Base-by-base conservation (phyloP, 768 basidiomycete species). In the Crucibulum laeve region DNA sequence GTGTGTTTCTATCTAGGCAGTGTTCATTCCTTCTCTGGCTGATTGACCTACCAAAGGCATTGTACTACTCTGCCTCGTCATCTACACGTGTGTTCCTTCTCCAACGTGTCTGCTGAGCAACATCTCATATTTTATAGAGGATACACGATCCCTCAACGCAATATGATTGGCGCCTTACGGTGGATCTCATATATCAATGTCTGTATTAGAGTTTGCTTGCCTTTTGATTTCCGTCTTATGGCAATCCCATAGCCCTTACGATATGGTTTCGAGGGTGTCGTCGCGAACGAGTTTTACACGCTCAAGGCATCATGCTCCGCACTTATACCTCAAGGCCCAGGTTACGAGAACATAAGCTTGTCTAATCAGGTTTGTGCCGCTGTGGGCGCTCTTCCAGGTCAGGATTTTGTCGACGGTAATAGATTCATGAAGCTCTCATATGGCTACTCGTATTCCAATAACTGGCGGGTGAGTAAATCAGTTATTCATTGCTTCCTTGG, bases 221-320 rank as follows among this genome's bases (percentile, higher is more conserved):
- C 11, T 23, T 15, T 38, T 5, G 23, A 26, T 33, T 19, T 4
- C 10, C 10, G 5, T n/a, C n/a, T n/a, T 37, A 11, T 18, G 11
- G 8, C 36, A 25, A 13, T 32, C 6, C 25, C 21, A 53, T 47
- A 82, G 81, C 73, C 91, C 43, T 47, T 89, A 26, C 73, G 68
- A 2, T 91, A 81, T 56, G 83, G 77, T 0, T 92, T 93, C 57
- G 86, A 91, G 48, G 70, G 75, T 0, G 59, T 92, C 33, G 70
- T 94, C 56, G 70, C 77, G 17, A 94, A 92, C 62, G 90, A 95
- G 60, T 92, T 93, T 63, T 79, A 76, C 50, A 82, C 77, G 0
- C 62, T 86, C 5, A 60, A 84, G 15, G 88, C 83, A 34, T 55
- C 63, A 8, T 84, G 84, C 54, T 65, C 82, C 19, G 59, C 67